Base-by-base conservation (phyloP, 2,329 filamentous ascomycete genomes). In the Paraphaeosphaeria sporulosa region DNA sequence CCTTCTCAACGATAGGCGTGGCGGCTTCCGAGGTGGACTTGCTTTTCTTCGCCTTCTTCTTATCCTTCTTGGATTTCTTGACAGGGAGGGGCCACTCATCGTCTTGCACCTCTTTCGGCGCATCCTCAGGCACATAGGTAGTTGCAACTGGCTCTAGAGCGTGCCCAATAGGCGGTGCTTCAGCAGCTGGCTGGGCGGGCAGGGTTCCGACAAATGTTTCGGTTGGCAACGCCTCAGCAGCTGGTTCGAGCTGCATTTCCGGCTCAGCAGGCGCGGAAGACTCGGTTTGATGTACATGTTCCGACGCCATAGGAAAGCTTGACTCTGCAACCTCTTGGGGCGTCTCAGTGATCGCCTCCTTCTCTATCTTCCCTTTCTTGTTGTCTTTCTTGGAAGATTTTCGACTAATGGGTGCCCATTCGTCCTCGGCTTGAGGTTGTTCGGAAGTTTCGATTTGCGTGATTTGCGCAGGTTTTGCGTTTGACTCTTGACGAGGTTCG, bases 321-420 rank as follows among this genome's bases (percentile, higher is more conserved):
- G 27, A 19, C 30, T 46, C 42, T n/a, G 27, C 27, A 17, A 27
- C 15, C 25, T 60, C 60, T 32, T 46, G 55, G 13, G 46, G 3
- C 4, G 43, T 21, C 17, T 59, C 54, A 4, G 34, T 13, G 30
- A 17, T 38, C 21, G 4, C 48, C 13, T 70, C 67, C 48, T 71
- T 67, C 2, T 58, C 60, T 49, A 73, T 75, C 65, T 73, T 75
- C 10, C 54, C 68, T 48, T 75, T 76, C 64, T 76, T 76, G 63
- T 76, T 77, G 23, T 62, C 66, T 52, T 78, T 78, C 64, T 76
- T 74, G 13, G 65, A 71, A 34, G 62, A 36, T 58, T 71, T 72
- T 23, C 64, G 66, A 54, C 58, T 65, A 23, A 60, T 32, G 12
- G 59, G 62, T 17, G 57, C 59, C 25, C 57, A 55, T 2, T 34